Percentiles rank a stretch among this genome's conserved stretches.
These are phyloP conservation scores for Piper betle DNA, from an alignment of 164 flowering plant species.

Conservation along the genomic window DNA sequence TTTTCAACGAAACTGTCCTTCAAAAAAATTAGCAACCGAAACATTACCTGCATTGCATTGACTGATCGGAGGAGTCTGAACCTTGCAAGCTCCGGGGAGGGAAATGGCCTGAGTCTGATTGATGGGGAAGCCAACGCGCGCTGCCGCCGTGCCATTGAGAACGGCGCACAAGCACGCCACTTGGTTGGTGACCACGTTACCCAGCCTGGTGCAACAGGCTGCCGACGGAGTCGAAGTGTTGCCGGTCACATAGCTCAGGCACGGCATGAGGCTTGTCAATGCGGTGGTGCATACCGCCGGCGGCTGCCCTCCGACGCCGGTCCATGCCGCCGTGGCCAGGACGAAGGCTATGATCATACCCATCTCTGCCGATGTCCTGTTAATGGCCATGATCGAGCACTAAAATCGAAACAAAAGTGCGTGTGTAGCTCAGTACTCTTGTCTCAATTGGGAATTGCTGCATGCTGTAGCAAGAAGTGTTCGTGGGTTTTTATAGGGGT, in stretches of 20 bases:
- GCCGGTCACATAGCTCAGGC: conserved; percentile 57
- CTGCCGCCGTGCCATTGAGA: conserved; percentile 32
- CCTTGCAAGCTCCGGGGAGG: conserved; percentile 59
- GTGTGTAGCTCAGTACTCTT: background rate
- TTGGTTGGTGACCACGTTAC: conserved; percentile 39
- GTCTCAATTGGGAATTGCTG: background rate
- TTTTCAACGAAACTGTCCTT: too few species aligned
- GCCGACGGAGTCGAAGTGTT: conserved; percentile 59
- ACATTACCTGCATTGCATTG: conserved; percentile 50
- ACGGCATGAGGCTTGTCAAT: conserved; percentile 51
- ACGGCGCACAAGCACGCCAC: conserved; percentile 59
- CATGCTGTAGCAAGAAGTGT: background rate
- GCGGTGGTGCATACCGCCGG: conserved; percentile 40
- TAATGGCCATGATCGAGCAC: conserved; percentile 13
- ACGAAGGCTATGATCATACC: conserved; percentile 9
- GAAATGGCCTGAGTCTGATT: conserved; percentile 64
- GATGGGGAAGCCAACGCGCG: conserved; percentile 34
- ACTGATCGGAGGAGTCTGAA: conserved; percentile 60
- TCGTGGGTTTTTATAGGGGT: background rate
- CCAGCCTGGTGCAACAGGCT: conserved; percentile 61
- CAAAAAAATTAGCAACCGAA: background rate
- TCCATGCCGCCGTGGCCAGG: conserved; percentile 21
- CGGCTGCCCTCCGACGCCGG: conserved; percentile 46
- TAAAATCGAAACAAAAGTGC: background rate
- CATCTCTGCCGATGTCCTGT: conserved; percentile 10